Conservation (phyloP, 257 asterid species). For the Handroanthus guayacan region DNA sequence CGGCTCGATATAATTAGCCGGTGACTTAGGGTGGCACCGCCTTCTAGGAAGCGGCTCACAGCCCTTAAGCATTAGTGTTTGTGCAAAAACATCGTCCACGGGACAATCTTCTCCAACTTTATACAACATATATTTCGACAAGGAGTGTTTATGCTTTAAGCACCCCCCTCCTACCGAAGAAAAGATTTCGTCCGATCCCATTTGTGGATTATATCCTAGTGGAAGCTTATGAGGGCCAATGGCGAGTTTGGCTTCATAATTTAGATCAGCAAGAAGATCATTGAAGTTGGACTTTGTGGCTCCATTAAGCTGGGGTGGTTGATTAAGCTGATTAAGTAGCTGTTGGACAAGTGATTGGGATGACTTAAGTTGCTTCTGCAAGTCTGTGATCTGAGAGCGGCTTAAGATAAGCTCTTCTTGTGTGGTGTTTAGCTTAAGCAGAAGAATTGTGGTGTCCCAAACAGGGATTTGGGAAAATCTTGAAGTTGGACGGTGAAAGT, state of each 20-base stretch:
- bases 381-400: constrained; percentile 31
- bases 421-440: constrained; percentile 46
- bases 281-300: constrained; percentile 13
- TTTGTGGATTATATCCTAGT: constrained; percentile 43
- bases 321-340: constrained; percentile 37
- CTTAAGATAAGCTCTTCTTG: constrained; percentile 41
- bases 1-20: constrained; percentile 50
- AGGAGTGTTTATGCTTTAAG: constrained; percentile 47
- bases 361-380: constrained; percentile 49
- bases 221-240: constrained; percentile 64
- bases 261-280: constrained; percentile 36
- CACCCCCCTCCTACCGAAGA: constrained; percentile 59
- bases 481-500: constrained; percentile 30
- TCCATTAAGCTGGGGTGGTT: constrained; percentile 41
- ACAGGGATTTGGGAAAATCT: constrained; percentile 24
- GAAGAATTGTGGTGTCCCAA: constrained; percentile 41
- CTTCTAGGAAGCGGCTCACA: constrained; percentile 70
- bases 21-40: constrained; percentile 66
- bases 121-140: constrained; percentile 51
- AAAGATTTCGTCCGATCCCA: constrained; percentile 50
- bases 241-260: constrained; percentile 50
- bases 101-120: constrained; percentile 54
- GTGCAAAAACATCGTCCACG: constrained; percentile 55
- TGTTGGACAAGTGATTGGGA: constrained; percentile 35
- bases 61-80: constrained; percentile 54